Base-by-base conservation (phyloP, 1,284 basidiomycete species). In the Cryptococcus sp. region DNA sequence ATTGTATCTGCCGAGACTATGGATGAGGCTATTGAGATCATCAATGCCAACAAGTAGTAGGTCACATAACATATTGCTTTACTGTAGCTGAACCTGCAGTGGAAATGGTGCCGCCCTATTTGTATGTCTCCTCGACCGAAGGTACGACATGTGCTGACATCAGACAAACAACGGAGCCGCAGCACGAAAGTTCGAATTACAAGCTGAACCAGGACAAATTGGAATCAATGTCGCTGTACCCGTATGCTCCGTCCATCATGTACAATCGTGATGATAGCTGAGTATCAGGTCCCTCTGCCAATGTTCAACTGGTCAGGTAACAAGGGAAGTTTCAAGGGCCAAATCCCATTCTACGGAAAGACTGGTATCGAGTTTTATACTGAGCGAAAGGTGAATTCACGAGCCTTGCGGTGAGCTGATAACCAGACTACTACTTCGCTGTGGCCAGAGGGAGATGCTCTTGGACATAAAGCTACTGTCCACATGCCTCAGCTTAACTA, bases 51-150 rank as follows among this genome's bases (percentile, higher is more conserved):
- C 77, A 81, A 78, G 67, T 96, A 89, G 69, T 89, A 47, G 48
- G 61, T 66, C 14, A 34, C 7, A 16, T 48, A 32, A 31, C 23
- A 23, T 32, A 24, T 31, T 25, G 41, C 18, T 50, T 63, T 61
- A 71, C 9, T 18, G 13, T 16, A 34, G 47, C 49, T 54, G 46
- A 56, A 48, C 4, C 5, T 3, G 2, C 45, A 69, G 66, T 63
- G 79, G 93, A 2, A 98, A 98, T 70, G 94, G 93, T 25, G 84
- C 91, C n/a, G 88, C 91, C 21, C 91, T 97, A 69, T 98, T 97
- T 74, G 61, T 63, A 36, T 40, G 59, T 45, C 10, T 45, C 14
- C 10, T 48, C 4, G 9, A 7, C 7, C 2, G 21, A 14, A 46
- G 13, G 11, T 25, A 18, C 7, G 11, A 25, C 19, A 24, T 16